phyloP scores from a whole-genome alignment of 1,284 basidiomycete species.

The Cutaneotrichosporon curvatum region DNA sequence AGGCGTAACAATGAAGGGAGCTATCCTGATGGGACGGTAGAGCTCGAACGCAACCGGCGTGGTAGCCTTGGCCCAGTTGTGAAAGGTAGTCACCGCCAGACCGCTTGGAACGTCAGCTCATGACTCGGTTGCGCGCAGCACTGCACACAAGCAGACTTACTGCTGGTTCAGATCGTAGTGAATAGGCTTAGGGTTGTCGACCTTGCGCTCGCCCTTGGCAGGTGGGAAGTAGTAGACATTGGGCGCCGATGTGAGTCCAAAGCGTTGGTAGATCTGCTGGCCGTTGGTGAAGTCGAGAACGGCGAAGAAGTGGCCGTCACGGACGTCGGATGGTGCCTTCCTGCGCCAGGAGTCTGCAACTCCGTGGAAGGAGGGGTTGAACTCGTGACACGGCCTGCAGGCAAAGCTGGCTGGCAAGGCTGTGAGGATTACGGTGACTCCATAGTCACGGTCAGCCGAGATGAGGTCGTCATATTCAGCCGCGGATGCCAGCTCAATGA shows the following conservation, averaged over 20 bases:
- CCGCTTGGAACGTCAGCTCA: slow-evolving; percentile 53
- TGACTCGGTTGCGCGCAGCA: neutral
- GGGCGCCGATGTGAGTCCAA: slow-evolving; percentile 66
- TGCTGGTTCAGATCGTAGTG: slow-evolving; percentile 66
- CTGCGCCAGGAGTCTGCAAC: slow-evolving; percentile 71
- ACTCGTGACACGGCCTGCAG: slow-evolving; percentile 55
- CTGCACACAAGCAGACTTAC: slow-evolving; percentile 49
- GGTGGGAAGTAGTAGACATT: slow-evolving; percentile 71
- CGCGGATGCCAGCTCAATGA: slow-evolving; percentile 68
- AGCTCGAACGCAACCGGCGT: slow-evolving; percentile 48
- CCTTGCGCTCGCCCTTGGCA: slow-evolving; percentile 59
- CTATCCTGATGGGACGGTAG: slow-evolving; percentile 41
- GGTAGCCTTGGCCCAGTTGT: slow-evolving; percentile 62
- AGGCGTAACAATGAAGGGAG: slow-evolving; percentile 58
- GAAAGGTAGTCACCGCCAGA: slow-evolving; percentile 68
- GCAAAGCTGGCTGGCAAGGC: slow-evolving; percentile 70
- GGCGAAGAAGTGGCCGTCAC: slow-evolving; percentile 80
- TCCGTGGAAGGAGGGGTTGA: slow-evolving; percentile 69
- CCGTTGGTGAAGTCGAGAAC: slow-evolving; percentile 79
- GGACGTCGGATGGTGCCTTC: slow-evolving; percentile 54
- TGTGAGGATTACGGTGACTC: slow-evolving; percentile 73
- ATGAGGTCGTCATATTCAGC: slow-evolving; percentile 62
- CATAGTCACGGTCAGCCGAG: slow-evolving; percentile 65
- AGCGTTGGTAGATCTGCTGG: slow-evolving; percentile 65
- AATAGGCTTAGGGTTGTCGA: slow-evolving; percentile 52